Evolutionary conservation across 768 basidiomycete species (phyloP).

Genomic region (Russula lepida): DNA sequence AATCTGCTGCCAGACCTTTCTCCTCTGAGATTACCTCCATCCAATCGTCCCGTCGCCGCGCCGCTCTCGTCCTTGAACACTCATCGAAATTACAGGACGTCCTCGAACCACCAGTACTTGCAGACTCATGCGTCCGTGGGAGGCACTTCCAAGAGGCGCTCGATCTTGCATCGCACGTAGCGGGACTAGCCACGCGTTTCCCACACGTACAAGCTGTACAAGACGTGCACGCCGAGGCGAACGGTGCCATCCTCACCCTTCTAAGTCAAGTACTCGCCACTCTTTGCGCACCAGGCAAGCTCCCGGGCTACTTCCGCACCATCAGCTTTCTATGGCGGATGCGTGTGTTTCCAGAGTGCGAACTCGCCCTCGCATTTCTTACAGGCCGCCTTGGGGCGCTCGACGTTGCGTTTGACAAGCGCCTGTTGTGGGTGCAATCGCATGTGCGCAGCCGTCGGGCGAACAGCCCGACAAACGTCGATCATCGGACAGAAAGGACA

Average conservation of each 20-base stretch:
- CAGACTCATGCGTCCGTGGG: slow-evolving; percentile 89
- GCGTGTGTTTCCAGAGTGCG: slow-evolving; percentile 59
- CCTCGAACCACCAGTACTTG: slow-evolving; percentile 81
- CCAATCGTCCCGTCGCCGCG: slow-evolving; percentile 66
- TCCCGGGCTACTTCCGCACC: slow-evolving; percentile 85
- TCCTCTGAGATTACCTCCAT: slow-evolving; percentile 63
- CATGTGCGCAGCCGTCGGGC: too few relatives aligned
- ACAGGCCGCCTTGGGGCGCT: slow-evolving; percentile 52
- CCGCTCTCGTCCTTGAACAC: slow-evolving; percentile 82
- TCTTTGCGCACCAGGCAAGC: slow-evolving; percentile 77
- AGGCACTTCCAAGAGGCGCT: slow-evolving; percentile 90
- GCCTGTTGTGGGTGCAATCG: too few relatives aligned
- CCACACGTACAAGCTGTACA: slow-evolving; percentile 43
- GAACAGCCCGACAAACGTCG: too few relatives aligned
- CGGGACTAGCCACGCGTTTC: slow-evolving; percentile 35
- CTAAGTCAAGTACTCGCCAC: slow-evolving; percentile 70
- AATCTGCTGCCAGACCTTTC: slow-evolving; percentile 64
- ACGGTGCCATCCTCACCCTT: slow-evolving; percentile 55
- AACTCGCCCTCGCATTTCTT: slow-evolving; percentile 80
- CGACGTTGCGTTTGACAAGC: too few relatives aligned
- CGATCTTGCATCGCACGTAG: slow-evolving; percentile 68
- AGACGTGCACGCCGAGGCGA: slow-evolving; percentile 58
- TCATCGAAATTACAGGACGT: slow-evolving; percentile 90
- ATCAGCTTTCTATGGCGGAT: slow-evolving; percentile 81
- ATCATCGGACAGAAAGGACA: too few relatives aligned